Evolutionary conservation across 139 green algal genomes (phyloP).

Genomic region (Dunaliella primolecta): DNA sequence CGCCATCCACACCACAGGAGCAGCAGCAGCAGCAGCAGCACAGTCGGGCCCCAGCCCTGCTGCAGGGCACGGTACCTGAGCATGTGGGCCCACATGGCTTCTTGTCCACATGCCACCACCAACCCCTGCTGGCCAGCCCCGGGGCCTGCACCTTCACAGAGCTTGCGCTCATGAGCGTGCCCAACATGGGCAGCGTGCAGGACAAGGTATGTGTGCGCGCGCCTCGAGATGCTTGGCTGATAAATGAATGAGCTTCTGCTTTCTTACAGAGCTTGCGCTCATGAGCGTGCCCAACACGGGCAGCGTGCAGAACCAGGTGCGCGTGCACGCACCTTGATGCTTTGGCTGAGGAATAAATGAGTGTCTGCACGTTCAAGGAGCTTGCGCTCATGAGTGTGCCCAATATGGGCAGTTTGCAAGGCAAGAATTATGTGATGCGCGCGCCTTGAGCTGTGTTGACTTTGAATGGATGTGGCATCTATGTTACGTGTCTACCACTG

Average conservation of each 20-base stretch:
- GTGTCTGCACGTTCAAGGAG: neutral
- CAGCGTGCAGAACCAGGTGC: neutral
- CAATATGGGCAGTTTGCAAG: neutral
- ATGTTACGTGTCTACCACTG: no score
- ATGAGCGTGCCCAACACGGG: neutral
- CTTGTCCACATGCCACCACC: neutral
- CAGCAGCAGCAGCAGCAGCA: neutral
- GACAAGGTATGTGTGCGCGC: neutral
- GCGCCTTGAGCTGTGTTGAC: no score
- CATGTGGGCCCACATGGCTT: neutral
- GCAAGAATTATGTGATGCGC: no score
- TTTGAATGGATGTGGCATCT: no score
- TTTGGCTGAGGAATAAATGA: no score
- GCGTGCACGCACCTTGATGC: no score
- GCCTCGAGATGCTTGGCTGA: no score
- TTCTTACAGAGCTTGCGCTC: conserved; percentile 7
- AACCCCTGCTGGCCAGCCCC: neutral
- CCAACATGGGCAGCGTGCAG: neutral
- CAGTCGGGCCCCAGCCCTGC: neutral
- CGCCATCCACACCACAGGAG: neutral
- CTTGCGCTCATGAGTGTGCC: neutral
- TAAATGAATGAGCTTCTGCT: no score
- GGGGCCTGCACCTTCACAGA: neutral
- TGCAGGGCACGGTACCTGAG: neutral
- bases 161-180: neutral